Evolutionary conservation across 2,329 filamentous ascomycete genomes (phyloP).

Genomic region (Fonsecaea erecta): DNA sequence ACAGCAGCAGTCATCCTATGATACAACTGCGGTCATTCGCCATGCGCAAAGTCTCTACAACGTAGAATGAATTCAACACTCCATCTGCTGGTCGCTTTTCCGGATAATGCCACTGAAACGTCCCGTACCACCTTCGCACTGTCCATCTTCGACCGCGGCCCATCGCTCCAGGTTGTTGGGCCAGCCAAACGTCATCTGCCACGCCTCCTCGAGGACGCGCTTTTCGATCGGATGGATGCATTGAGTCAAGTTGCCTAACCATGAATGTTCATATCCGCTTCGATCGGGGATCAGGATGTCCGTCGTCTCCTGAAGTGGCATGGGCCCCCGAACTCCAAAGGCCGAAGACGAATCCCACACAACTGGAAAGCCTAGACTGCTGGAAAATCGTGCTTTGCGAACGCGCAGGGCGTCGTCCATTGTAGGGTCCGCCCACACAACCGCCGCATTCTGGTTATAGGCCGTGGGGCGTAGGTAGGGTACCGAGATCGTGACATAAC

Average conservation of each 20-base stretch:
- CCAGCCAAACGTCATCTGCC: constrained; percentile 40
- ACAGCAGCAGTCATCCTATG: neutral
- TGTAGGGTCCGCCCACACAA: constrained; percentile 9
- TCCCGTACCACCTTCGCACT: constrained; percentile 40
- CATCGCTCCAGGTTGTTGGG: constrained; percentile 31
- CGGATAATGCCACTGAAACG: constrained; percentile 39
- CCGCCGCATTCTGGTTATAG: constrained; percentile 45
- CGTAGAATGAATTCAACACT: neutral
- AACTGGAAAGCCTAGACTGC: neutral
- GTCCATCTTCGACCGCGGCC: constrained; percentile 40
- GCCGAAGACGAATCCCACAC: neutral
- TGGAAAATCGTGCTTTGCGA: constrained; percentile 22
- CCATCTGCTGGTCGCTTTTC: neutral
- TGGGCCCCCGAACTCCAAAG: too few relatives aligned
- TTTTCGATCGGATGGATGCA: constrained; percentile 39
- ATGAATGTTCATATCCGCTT: constrained; percentile 22
- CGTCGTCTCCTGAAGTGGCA: neutral
- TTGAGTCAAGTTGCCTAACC: constrained; percentile 40
- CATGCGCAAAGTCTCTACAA: neutral
- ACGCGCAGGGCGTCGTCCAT: constrained; percentile 27
- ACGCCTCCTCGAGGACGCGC: constrained; percentile 38
- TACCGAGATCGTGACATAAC: constrained; percentile 54
- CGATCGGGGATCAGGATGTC: neutral
- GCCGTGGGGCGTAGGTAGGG: constrained; percentile 37
- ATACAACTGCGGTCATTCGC: neutral